Percentiles rank a stretch among this genome's conserved stretches.
Evolutionary conservation across 2,329 filamentous ascomycete genomes (phyloP).

Genomic region (Cercospora beticola): DNA sequence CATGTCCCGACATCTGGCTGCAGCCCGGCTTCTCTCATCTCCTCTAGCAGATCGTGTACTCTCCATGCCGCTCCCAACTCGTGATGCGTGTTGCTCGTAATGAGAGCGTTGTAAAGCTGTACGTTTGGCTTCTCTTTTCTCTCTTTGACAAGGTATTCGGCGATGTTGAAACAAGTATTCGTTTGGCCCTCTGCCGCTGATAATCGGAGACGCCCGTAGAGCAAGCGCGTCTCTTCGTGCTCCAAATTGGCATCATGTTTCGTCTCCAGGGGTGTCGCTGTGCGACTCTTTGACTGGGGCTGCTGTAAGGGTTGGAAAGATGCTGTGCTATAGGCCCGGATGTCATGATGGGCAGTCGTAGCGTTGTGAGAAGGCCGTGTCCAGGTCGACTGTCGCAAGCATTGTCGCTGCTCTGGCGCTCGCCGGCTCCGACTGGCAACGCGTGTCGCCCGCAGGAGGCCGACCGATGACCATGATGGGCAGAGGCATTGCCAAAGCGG

Average conservation of each 20-base stretch:
- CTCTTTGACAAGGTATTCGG: constrained; percentile 59
- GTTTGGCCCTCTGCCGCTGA: constrained; percentile 43
- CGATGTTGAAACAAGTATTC: constrained; percentile 46
- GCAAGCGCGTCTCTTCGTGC: constrained; percentile 30
- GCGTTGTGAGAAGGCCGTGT: background rate
- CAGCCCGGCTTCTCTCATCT: constrained; percentile 66
- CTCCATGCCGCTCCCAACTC: constrained; percentile 64
- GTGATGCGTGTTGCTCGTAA: constrained; percentile 67
- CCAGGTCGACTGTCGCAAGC: constrained; percentile 21
- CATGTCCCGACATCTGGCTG: constrained; percentile 66
- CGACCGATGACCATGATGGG: constrained; percentile 45
- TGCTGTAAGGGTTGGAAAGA: too few relatives aligned
- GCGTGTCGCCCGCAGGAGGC: constrained; percentile 8
- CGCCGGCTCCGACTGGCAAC: constrained; percentile 15
- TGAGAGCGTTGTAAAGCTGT: constrained; percentile 70
- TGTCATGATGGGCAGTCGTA: background rate
- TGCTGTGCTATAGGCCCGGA: background rate
- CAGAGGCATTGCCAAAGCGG: constrained; percentile 66
- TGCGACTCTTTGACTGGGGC: background rate
- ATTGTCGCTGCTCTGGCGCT: constrained; percentile 11
- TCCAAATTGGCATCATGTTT: constrained; percentile 12
- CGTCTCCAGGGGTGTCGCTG: background rate
- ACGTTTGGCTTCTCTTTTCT: constrained; percentile 56
- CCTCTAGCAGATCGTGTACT: constrained; percentile 64
- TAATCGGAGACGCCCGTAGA: constrained; percentile 53